These are phyloP conservation scores for Spathaspora jeffriesii DNA, from an alignment of 1,139 yeast species.

Conservation along the genomic window DNA sequence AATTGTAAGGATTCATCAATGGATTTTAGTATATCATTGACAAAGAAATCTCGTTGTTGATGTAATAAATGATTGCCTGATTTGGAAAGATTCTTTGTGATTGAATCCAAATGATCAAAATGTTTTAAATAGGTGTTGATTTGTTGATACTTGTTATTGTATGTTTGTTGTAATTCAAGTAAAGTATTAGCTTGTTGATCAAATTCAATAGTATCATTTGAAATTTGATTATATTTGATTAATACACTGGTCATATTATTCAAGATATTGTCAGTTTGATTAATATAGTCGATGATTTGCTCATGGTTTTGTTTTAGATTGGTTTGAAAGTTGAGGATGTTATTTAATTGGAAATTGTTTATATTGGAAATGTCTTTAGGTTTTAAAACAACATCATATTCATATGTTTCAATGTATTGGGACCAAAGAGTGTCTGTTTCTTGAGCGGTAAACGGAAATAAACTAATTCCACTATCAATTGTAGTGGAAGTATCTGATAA, in stretches of 20 bases:
- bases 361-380: constrained; percentile 30
- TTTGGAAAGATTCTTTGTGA: constrained; percentile 67
- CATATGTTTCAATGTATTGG: constrained; percentile 31
- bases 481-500: background rate
- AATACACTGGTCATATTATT: constrained; percentile 44
- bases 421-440: constrained; percentile 38
- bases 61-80: constrained; percentile 68
- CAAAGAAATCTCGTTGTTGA: constrained; percentile 13
- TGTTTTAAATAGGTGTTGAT: constrained; percentile 55
- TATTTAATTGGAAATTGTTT: constrained; percentile 29
- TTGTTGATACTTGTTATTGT: constrained; percentile 45
- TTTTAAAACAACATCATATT: constrained; percentile 37
- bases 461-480: constrained; percentile 3
- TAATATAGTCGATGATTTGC: constrained; percentile 35
- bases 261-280: constrained; percentile 43
- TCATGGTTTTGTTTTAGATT: constrained; percentile 35
- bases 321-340: constrained; percentile 39
- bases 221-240: constrained; percentile 53
- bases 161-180: constrained; percentile 49
- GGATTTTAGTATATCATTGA: constrained; percentile 46
- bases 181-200: constrained; percentile 58
- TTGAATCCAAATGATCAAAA: constrained; percentile 71
- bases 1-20: constrained; percentile 56
- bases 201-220: constrained; percentile 62
- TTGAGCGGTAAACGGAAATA: constrained; percentile 36